A percentile compares a stretch with the other conserved stretches of the same genome.
Conservation (phyloP, 805 yeast genomes). For the Metschnikowia similis region DNA sequence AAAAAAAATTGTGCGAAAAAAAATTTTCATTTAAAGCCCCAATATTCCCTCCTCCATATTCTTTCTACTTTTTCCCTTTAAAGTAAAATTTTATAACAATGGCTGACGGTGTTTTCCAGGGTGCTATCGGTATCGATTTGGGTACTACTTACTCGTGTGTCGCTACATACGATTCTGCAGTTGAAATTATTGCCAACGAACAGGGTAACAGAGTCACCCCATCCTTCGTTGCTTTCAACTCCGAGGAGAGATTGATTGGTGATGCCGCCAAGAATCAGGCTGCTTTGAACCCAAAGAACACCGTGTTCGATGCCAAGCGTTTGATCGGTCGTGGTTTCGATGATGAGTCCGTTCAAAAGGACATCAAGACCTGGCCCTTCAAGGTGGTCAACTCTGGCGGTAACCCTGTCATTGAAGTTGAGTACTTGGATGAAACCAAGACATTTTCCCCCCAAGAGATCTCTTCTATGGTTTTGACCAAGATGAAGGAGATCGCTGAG, state of each 20-base stretch:
- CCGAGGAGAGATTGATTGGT: constrained; percentile 49
- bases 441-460: constrained; percentile 47
- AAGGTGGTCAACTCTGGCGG: constrained; percentile 42
- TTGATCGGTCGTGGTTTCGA: constrained; percentile 58
- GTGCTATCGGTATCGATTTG: constrained; percentile 50
- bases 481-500: constrained; percentile 74
- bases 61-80: constrained; percentile 12
- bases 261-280: constrained; percentile 51
- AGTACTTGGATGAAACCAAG: constrained; percentile 45
- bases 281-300: constrained; percentile 48
- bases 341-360: constrained; percentile 58
- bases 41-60: constrained; percentile 11
- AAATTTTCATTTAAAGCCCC: constrained; percentile 17
- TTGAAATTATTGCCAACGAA: constrained; percentile 48
- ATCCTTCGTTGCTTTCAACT: constrained; percentile 46
- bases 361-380: constrained; percentile 47
- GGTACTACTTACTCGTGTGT: constrained; percentile 52
- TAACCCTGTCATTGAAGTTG: constrained; percentile 45
- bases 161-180: constrained; percentile 47
- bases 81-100: constrained; percentile 16
- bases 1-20: constrained; percentile 14
- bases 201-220: constrained; percentile 52
- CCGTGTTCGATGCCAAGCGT: constrained; percentile 49
- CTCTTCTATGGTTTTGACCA: constrained; percentile 47
- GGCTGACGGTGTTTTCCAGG: constrained; percentile 31